phyloP scores from a whole-genome alignment of 1,284 basidiomycete genomes.

The Trametes pubescens region DNA sequence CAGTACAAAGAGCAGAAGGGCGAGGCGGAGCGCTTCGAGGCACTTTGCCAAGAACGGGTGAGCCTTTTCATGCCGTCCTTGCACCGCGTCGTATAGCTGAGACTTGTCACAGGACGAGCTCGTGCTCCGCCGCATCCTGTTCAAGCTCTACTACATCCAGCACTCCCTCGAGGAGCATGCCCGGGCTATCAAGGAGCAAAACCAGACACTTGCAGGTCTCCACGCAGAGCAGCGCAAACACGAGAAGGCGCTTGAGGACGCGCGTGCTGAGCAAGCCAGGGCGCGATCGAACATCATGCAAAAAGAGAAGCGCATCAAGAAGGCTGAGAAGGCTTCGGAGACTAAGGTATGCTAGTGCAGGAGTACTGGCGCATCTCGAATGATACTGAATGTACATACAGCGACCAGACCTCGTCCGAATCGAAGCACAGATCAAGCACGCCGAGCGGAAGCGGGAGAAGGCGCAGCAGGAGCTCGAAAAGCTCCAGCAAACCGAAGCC shows the following conservation, averaged over 20 bases:
- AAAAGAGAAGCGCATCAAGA: slow-evolving; percentile 45
- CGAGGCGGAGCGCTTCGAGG: slow-evolving; percentile 91
- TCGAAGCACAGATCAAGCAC: slow-evolving; percentile 90
- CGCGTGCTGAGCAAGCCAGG: slow-evolving; percentile 83
- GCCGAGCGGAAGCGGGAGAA: slow-evolving; percentile 81
- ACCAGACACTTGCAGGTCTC: slow-evolving; percentile 71
- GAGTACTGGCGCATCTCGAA: background rate
- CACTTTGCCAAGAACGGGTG: slow-evolving; percentile 77
- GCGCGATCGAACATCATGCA: slow-evolving; percentile 59
- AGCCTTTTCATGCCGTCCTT: slow-evolving; percentile 34
- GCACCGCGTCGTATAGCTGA: slow-evolving; percentile 1
- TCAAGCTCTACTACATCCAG: slow-evolving; percentile 93
- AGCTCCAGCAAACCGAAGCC: slow-evolving; percentile 74
- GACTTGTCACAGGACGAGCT: slow-evolving; percentile 69
- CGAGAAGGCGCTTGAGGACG: slow-evolving; percentile 77
- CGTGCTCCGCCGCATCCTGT: slow-evolving; percentile 85
- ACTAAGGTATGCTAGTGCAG: slow-evolving; percentile 65
- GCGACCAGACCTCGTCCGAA: slow-evolving; percentile 83
- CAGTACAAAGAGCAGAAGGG: slow-evolving; percentile 97
- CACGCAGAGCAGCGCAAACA: slow-evolving; percentile 73
- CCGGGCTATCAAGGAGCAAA: slow-evolving; percentile 74
- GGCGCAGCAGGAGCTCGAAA: slow-evolving; percentile 68
- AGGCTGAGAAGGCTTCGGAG: slow-evolving; percentile 46
- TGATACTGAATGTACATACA: slow-evolving; percentile 40
- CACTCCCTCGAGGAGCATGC: slow-evolving; percentile 79